Base-by-base conservation (phyloP, 2,329 filamentous ascomycete species). In the Diaporthe sp. region DNA sequence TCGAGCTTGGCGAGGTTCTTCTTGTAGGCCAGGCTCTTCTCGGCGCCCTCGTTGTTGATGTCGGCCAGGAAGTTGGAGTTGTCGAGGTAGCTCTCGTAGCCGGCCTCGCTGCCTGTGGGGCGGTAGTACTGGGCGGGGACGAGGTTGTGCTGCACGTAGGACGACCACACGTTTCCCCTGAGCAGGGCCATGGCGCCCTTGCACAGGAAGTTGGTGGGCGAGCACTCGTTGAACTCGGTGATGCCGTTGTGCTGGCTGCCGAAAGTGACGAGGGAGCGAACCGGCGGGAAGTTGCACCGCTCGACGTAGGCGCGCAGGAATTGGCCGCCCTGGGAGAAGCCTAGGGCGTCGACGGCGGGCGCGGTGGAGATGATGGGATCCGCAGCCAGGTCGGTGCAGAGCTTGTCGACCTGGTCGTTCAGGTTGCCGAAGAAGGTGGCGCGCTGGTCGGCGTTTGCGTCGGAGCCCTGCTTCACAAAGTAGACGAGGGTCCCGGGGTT, bases 81-180 rank as follows among this genome's bases (percentile, higher is more conserved):
- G 78, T 92, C 91, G 28, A 98, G 89, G 82, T 98, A 99, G 42
- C 88, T 85, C 0, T 92, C 90, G 83, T 95, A 84, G 82, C 95
- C 86, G 74, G 85, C 82, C 58, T 57, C 71, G 71, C 46, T 57
- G 49, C 15, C 46, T 76, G 90, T 90, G 78, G 96, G 91, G 71
- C 96, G 93, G 87, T 94, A 98, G 87, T 99, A 99, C 87, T 99
- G 97, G 44, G 97, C 96, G 0, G 97, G 97, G 5, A 99, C 94
- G 12, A 98, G 88, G 25, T 91, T 90, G 70, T 87, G 88, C 87
- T 98, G 97, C 8, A 97, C 94, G 79, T 93, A 93, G 37, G 84
- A 82, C 53, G 91, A 91, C 95, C 95, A 99, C 3, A 94, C 95
- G 80, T 96, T 96, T 58, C 91, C 91, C 75, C 92, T 91, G 72